These are phyloP conservation scores for Gossypium laxum DNA, from an alignment of 441 rosid species.

Conservation along the genomic window DNA sequence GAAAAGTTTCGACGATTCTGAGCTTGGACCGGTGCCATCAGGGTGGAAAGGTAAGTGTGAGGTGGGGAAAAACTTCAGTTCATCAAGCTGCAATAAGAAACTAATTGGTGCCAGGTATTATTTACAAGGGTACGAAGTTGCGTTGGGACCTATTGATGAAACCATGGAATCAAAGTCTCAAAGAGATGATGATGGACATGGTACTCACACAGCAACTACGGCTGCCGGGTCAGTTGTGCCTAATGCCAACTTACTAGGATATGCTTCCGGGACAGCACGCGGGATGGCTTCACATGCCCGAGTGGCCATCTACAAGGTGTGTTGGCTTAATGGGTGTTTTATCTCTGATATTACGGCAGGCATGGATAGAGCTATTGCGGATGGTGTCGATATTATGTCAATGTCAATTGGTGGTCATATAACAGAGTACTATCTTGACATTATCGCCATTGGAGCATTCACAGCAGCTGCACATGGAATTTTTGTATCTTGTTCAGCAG, in stretches of 20 bases:
- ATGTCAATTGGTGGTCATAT: slow-evolving; percentile 26
- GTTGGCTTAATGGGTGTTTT: slow-evolving; percentile 29
- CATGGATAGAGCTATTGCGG: slow-evolving; percentile 24
- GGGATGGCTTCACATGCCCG: slow-evolving; percentile 30
- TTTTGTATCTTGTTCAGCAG: slow-evolving; percentile 28
- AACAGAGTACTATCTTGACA: slow-evolving; percentile 21
- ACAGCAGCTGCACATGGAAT: slow-evolving; percentile 22
- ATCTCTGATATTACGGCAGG: slow-evolving; percentile 23
- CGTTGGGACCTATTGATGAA: slow-evolving; percentile 24
- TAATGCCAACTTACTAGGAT: slow-evolving; percentile 23
- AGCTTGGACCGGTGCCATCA: slow-evolving; percentile 21
- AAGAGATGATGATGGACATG: slow-evolving; percentile 29
- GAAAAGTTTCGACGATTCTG: slow-evolving; percentile 23
- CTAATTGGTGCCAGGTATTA: slow-evolving; percentile 27
- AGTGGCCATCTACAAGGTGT: slow-evolving; percentile 25
- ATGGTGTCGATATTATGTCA: slow-evolving; percentile 26
- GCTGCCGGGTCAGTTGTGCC: slow-evolving; percentile 24
- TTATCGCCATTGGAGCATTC: slow-evolving; percentile 26
- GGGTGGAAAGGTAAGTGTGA: slow-evolving; percentile 27
- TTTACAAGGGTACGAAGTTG: slow-evolving; percentile 24
- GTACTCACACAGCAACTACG: slow-evolving; percentile 27
- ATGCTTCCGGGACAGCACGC: slow-evolving; percentile 24
- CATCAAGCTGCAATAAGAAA: slow-evolving; percentile 26
- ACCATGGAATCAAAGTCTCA: slow-evolving; percentile 26
- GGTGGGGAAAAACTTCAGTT: slow-evolving; percentile 19